Evolutionary conservation across 2,329 filamentous ascomycete species (phyloP), one percentile per base, ranked within the genome.

Genomic region (Neopestalotiopsis sp.): DNA sequence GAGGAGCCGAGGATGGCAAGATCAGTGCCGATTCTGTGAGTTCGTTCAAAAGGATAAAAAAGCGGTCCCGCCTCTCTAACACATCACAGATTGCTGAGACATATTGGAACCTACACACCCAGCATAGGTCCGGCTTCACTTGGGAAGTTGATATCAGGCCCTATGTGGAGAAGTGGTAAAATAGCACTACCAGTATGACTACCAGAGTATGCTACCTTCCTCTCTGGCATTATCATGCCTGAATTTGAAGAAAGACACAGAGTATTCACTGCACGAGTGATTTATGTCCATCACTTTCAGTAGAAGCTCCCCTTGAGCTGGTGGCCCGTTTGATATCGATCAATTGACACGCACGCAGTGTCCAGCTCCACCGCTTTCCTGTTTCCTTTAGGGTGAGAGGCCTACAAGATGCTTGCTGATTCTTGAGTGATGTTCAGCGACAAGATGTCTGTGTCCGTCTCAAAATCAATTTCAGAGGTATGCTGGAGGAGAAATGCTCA

Each of bases 101-200:
- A 12, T 97, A 97, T 76, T 97, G 94, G 93, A 85, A 91, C 77
- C 78, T 97, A 75, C 94, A 97, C 76, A 92, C 90, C 0, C 94
- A 97, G 82, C 92, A 91, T 40, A 87, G 89, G 73, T 93, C 92
- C 5, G 89, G 89, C 2, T 97, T 95, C 76, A 94, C 93, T 0
- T 93, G 93, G 76, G 93, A 97, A 81, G 80, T 97, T 73, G 94
- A 97, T 79, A 82, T 95, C 38, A 85, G 94, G 71, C 94, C 94
- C 1, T 94, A 89, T 79, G 85, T 94, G 66, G 94, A 97, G 85
- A 97, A 95, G 79, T 97, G 92, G 85, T 95, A 86, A 49, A n/a
- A 17, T 9, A n/a, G 17, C 6, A 53, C 45, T 20, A n/a, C 6
- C 45, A 53, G n/a, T 20, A 7, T 20, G 20, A 24, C 4, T 6